Conservation (phyloP, 768 basidiomycete genomes). For the Dioszegia aurantiaca region DNA sequence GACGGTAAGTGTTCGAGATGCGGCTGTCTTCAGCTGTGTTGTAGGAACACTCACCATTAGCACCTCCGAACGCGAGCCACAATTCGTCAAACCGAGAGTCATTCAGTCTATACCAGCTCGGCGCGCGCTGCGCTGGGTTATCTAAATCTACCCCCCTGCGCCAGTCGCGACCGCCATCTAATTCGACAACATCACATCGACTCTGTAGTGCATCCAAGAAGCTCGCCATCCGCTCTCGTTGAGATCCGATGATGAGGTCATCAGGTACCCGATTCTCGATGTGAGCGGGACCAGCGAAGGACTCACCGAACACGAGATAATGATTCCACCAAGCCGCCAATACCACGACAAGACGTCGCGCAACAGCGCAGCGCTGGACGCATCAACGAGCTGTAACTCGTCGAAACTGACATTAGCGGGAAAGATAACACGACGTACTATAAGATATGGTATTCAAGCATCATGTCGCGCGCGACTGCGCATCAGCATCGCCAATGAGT, state of each 20-base stretch:
- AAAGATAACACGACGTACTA: conserved; percentile 35
- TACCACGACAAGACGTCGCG: conserved; percentile 61
- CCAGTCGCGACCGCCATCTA: conserved; percentile 59
- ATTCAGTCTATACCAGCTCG: conserved; percentile 20
- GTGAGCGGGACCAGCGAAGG: neutral
- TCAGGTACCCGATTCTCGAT: conserved; percentile 59
- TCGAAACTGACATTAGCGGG: conserved; percentile 55
- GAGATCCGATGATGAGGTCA: conserved; percentile 61
- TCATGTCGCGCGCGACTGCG: conserved; percentile 49
- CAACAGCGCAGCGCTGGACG: conserved; percentile 58
- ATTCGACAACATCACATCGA: conserved; percentile 58
- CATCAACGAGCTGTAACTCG: conserved; percentile 63
- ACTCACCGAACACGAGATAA: conserved; percentile 53
- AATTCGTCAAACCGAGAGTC: conserved; percentile 16
- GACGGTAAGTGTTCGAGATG: conserved; percentile 53
- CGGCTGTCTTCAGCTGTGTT: conserved; percentile 7
- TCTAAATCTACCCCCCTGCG: conserved; percentile 15
- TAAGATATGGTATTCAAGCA: conserved; percentile 46
- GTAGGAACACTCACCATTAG: conserved; percentile 14
- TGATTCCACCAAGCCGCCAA: conserved; percentile 64
- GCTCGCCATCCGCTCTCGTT: conserved; percentile 60
- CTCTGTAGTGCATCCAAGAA: conserved; percentile 61
- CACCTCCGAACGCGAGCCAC: conserved; percentile 13
- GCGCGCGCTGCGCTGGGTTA: neutral
- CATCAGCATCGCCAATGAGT: neutral